phyloP scores from a whole-genome alignment of 2,329 filamentous ascomycete genomes.

The Phaeoacremonium minimum region DNA sequence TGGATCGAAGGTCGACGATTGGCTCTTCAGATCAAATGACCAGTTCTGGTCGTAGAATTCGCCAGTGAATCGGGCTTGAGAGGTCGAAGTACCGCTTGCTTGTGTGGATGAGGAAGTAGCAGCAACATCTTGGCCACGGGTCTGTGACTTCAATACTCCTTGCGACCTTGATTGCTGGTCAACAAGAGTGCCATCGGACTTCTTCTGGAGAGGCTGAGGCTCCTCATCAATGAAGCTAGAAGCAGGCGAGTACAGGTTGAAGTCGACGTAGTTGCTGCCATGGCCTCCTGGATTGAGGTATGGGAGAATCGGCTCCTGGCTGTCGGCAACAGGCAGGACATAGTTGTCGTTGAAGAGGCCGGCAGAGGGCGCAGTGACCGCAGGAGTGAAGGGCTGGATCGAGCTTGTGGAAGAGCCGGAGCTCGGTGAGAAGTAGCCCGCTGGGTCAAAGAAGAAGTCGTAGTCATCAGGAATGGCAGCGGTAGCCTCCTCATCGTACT shows the following conservation, averaged over 20 bases:
- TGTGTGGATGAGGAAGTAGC: no score
- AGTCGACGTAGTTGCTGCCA: conserved; percentile 45
- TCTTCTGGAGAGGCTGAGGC: conserved; percentile 14
- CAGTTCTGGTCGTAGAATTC: no score
- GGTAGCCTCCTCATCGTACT: conserved; percentile 38
- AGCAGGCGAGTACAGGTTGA: conserved; percentile 50
- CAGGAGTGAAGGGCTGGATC: conserved; percentile 23
- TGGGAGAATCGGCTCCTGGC: conserved; percentile 25
- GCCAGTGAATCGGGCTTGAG: no score
- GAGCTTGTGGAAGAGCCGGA: conserved; percentile 23
- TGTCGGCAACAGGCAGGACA: conserved; percentile 8
- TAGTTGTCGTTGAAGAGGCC: not conserved
- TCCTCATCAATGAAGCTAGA: conserved; percentile 47
- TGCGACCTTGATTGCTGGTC: no score
- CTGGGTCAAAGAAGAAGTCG: conserved; percentile 40
- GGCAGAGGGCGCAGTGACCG: conserved; percentile 9
- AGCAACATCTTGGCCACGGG: no score
- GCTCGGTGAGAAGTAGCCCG: conserved; percentile 34
- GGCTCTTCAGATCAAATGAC: no score
- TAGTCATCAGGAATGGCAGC: conserved; percentile 29
- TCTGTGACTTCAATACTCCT: no score
- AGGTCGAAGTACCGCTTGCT: no score
- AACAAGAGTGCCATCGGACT: no score
- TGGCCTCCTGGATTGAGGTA: conserved; percentile 33
- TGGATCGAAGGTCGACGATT: no score